Percentiles rank a stretch among this genome's conserved stretches.
Evolutionary conservation across 108 stramenopile species (phyloP).

Genomic region (Mediolabrus comicus): DNA sequence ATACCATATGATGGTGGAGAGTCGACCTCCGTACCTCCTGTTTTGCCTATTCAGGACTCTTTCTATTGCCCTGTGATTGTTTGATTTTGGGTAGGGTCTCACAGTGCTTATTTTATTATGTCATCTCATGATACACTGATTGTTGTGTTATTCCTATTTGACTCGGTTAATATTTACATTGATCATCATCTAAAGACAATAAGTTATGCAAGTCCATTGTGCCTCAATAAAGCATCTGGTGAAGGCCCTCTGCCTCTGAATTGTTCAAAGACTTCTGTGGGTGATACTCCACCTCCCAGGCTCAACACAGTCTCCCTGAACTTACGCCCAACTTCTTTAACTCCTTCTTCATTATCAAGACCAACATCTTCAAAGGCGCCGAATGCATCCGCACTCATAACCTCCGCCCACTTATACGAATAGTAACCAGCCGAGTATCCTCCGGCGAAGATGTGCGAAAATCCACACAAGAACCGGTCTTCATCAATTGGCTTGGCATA

Average conservation of each 20-base stretch:
- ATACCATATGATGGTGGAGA: no score
- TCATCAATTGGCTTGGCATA: conserved; percentile 85
- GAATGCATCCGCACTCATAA: conserved; percentile 98
- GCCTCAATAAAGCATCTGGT: conserved; percentile 94
- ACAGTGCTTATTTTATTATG: no score
- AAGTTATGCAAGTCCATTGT: conserved; percentile 88
- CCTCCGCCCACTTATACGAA: conserved; percentile 97
- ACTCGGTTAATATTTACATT: no score
- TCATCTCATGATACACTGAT: no score
- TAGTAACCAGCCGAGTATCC: conserved; percentile 98
- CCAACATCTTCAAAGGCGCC: conserved; percentile 98
- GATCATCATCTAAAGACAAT: neutral
- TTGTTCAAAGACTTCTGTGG: conserved; percentile 89
- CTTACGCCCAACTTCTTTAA: conserved; percentile 72
- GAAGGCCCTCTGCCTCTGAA: conserved; percentile 96
- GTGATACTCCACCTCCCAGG: conserved; percentile 87
- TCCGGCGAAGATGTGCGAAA: conserved; percentile 96
- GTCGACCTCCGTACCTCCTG: no score
- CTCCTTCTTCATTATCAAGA: conserved; percentile 92
- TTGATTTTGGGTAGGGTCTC: no score
- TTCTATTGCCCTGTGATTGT: no score
- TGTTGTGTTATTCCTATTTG: no score
- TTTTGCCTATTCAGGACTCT: no score
- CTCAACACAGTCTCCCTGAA: conserved; percentile 96
- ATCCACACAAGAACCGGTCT: conserved; percentile 97